Conservation (phyloP, 257 asterid species). For the Scutellaria baicalensis region DNA sequence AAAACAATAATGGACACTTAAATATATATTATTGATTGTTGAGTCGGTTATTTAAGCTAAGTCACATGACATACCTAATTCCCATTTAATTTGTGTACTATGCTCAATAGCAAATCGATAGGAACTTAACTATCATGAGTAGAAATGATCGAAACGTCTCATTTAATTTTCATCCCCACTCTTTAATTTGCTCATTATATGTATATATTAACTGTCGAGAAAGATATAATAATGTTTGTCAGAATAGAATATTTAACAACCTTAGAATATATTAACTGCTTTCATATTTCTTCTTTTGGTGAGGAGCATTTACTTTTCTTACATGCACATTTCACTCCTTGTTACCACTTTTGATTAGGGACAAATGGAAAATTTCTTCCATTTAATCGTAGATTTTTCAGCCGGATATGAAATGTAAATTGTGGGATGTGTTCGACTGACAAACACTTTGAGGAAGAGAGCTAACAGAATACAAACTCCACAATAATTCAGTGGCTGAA, state of each 20-base stretch:
- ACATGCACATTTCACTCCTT: no score
- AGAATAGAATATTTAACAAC: neutral
- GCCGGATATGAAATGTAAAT: no score
- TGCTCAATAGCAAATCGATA: neutral
- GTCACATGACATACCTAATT: constrained; percentile 16
- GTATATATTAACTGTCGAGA: neutral
- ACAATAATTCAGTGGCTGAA: no score
- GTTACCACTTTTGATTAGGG: no score
- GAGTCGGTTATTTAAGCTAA: constrained; percentile 20
- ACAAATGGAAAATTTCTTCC: no score
- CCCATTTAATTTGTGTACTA: constrained; percentile 1
- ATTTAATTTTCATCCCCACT: constrained; percentile 11
- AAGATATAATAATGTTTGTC: constrained; percentile 12
- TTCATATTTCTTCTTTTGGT: neutral
- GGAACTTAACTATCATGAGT: constrained; percentile 9
- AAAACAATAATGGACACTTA: no score
- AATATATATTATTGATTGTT: neutral
- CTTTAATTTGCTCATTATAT: neutral
- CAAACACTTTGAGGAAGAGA: no score
- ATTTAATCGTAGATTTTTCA: no score
- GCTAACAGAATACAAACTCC: no score
- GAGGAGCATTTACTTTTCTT: neutral
- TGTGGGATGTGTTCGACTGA: no score
- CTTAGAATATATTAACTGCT: neutral
- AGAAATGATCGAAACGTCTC: constrained; percentile 1